Conservation (phyloP, 805 yeast genomes). For the Hermanozyma aechmeae region DNA sequence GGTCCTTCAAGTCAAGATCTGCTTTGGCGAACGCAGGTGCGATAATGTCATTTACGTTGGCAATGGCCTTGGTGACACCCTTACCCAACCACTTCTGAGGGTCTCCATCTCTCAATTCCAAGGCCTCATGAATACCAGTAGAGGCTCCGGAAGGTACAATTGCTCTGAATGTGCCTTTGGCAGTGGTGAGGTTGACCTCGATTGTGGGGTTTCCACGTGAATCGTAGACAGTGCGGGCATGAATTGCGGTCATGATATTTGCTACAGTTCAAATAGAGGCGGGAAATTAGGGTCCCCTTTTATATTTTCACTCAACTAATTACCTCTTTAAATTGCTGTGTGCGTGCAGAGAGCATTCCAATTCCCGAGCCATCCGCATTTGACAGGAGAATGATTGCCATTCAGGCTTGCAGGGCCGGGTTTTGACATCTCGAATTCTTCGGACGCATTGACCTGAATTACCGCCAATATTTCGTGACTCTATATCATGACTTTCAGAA, state of each 20-base stretch:
- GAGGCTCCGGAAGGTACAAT: slow-evolving; percentile 17
- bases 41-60: slow-evolving; percentile 11
- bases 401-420: too few relatives aligned
- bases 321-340: too few relatives aligned
- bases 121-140: slow-evolving; percentile 14
- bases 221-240: slow-evolving; percentile 13
- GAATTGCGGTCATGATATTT: slow-evolving; percentile 6
- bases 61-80: slow-evolving; percentile 13
- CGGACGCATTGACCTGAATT: too few relatives aligned
- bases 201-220: slow-evolving; percentile 18
- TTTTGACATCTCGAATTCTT: too few relatives aligned
- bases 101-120: slow-evolving; percentile 15
- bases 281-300: too few relatives aligned
- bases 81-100: slow-evolving; percentile 14
- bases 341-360: too few relatives aligned
- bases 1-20: slow-evolving; percentile 7
- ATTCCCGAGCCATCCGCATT: too few relatives aligned
- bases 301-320: too few relatives aligned
- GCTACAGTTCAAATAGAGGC: too few relatives aligned
- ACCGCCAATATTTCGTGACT: too few relatives aligned
- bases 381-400: too few relatives aligned
- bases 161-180: slow-evolving; percentile 11
- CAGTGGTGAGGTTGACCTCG: slow-evolving; percentile 12
- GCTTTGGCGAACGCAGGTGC: slow-evolving; percentile 12
- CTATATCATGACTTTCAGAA: too few relatives aligned